These are phyloP conservation scores for Lagenidium sp. DNA, from an alignment of 352 stramenopile species.

Conservation along the genomic window DNA sequence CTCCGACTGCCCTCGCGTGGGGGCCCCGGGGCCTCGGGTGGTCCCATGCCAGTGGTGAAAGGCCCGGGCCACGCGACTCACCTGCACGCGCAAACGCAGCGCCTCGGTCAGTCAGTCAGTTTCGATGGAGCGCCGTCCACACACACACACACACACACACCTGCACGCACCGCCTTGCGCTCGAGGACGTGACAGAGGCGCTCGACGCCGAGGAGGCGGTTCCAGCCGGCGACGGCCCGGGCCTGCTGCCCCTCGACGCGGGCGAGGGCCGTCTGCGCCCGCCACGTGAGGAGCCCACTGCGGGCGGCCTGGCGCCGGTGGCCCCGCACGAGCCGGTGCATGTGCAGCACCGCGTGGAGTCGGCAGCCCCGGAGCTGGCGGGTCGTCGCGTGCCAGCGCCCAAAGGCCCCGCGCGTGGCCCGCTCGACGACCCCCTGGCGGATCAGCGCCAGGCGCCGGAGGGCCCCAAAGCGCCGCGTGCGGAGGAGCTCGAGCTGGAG, in stretches of 20 bases:
- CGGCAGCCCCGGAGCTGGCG: conserved; percentile 16
- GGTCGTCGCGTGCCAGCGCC: conserved; percentile 30
- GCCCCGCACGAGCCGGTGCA: conserved; percentile 26
- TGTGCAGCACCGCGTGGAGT: conserved; percentile 28
- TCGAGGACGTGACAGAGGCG: conserved; percentile 36
- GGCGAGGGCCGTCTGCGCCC: conserved; percentile 20
- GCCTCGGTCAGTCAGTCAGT: no score
- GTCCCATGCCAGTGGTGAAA: conserved; percentile 39
- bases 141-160: conserved; percentile 2
- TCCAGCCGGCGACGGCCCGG: conserved; percentile 45
- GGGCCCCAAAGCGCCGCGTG: conserved; percentile 45
- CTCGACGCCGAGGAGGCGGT: conserved; percentile 57
- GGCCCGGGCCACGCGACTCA: conserved; percentile 23
- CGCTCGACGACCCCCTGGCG: conserved; percentile 29
- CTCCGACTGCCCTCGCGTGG: background rate
- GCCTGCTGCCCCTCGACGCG: conserved; percentile 29
- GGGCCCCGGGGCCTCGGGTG: background rate
- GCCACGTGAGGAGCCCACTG: conserved; percentile 29
- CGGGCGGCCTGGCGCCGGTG: conserved; percentile 23
- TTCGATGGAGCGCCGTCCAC: background rate
- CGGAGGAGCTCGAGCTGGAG: conserved; percentile 56
- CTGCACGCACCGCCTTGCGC: conserved; percentile 18
- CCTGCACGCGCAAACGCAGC: no score
- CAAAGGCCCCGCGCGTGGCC: conserved; percentile 20
- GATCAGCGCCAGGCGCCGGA: conserved; percentile 55